These are phyloP conservation scores for Millerozyma acaciae DNA, from an alignment of 805 yeast species.

Conservation along the genomic window DNA sequence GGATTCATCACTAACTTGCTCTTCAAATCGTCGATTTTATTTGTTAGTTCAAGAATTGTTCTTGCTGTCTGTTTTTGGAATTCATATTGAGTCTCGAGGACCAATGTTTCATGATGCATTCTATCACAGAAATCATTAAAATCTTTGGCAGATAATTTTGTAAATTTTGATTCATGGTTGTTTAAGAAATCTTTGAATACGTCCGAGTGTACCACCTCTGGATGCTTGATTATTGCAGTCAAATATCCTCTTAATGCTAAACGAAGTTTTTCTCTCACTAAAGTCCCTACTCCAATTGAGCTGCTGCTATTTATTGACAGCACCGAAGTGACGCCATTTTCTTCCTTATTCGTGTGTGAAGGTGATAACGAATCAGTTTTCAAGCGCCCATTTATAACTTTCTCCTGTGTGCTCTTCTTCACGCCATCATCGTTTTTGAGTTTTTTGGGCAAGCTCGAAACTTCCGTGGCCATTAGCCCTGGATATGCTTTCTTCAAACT, in stretches of 20 bases:
- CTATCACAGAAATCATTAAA: slow-evolving; percentile 55
- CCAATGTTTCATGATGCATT: slow-evolving; percentile 53
- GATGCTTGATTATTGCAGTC: slow-evolving; percentile 46
- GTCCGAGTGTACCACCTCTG: slow-evolving; percentile 52
- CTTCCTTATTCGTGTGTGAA: neutral
- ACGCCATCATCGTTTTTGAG: slow-evolving; percentile 36
- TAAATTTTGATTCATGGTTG: slow-evolving; percentile 27
- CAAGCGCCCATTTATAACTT: slow-evolving; percentile 11
- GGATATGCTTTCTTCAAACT: slow-evolving; percentile 58
- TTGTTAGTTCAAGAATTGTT: slow-evolving; percentile 51
- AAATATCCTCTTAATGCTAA: slow-evolving; percentile 75
- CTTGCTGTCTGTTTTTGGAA: slow-evolving; percentile 69
- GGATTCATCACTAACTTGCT: slow-evolving; percentile 45
- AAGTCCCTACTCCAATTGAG: slow-evolving; percentile 6
- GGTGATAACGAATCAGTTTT: neutral
- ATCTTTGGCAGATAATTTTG: slow-evolving; percentile 39
- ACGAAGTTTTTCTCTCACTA: slow-evolving; percentile 74
- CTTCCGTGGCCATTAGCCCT: slow-evolving; percentile 50
- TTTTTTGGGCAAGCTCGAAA: slow-evolving; percentile 58
- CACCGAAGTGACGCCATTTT: neutral
- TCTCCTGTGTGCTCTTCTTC: neutral
- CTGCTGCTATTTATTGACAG: neutral
- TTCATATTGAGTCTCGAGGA: slow-evolving; percentile 57
- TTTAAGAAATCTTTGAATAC: slow-evolving; percentile 53
- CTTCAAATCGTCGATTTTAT: slow-evolving; percentile 58